These are phyloP conservation scores for Chlorella sp. DNA, from an alignment of 139 green algal genomes.

Conservation along the genomic window DNA sequence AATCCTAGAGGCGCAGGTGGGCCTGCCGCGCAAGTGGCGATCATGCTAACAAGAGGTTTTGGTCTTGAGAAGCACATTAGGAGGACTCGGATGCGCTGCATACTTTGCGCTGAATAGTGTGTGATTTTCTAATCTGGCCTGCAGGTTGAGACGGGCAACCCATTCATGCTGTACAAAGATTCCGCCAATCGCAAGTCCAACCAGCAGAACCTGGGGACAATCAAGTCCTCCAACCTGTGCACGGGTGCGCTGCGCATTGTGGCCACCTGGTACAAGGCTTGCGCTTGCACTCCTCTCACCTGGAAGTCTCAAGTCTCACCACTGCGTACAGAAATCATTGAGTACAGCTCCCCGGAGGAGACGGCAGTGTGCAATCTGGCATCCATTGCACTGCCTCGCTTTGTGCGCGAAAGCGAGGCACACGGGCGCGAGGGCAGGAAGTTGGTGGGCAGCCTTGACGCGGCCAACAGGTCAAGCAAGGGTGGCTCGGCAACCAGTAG, in stretches of 20 bases:
- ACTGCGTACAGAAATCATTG: conserved; percentile 88
- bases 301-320: background rate
- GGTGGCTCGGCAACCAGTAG: too few relatives aligned
- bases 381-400: conserved; percentile 94
- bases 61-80: too few relatives aligned
- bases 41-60: too few relatives aligned
- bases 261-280: too few relatives aligned
- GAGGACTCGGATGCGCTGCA: too few relatives aligned
- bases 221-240: conserved; percentile 99
- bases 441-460: conserved; percentile 84
- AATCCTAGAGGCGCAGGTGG: conserved; percentile 93
- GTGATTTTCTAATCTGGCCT: background rate
- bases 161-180: conserved; percentile 99
- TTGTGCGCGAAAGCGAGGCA: conserved; percentile 67
- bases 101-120: too few relatives aligned
- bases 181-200: conserved; percentile 97
- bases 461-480: conserved; percentile 55
- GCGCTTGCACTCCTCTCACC: too few relatives aligned
- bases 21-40: too few relatives aligned
- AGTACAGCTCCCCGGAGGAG: conserved; percentile 96
- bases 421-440: conserved; percentile 71
- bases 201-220: conserved; percentile 98
- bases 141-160: conserved; percentile 97
- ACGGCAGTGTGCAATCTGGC: conserved; percentile 99
- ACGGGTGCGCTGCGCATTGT: conserved; percentile 54